Base-by-base conservation (phyloP, 768 basidiomycete species). In the Coprinellus aureogranulatus region DNA sequence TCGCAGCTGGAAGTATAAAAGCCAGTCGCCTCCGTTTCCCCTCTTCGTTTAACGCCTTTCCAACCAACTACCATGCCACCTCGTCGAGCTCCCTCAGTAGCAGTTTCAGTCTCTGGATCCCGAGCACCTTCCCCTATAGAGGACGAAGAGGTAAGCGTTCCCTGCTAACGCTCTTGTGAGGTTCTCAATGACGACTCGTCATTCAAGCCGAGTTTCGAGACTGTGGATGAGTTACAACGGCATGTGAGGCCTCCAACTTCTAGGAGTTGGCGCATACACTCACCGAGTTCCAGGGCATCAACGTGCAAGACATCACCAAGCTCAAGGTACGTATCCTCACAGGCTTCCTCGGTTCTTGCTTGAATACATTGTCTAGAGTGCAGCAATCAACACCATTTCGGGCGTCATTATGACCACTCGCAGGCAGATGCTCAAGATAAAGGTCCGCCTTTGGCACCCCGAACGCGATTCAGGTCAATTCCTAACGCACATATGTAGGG, bases 271-370 rank as follows among this genome's bases (percentile, higher is more conserved):
- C 56, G 42, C 54, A 54, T 46, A 30, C 47, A 26, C 42, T 20
- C 22, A 34, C 45, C 52, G 30, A 61, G 37, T 44, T 58, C 40
- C 52, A 96, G 94, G 94, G 94, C 14, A 95, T 96, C 70, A 96
- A 94, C 62, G 87, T 94, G 26, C 93, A 96, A 77, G 95, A 98
- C 68, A 97, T 98, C 56, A 70, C 89, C 51, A 98, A 98, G 73
- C 84, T 98, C 60, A 97, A 97, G 75, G 91, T 87, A 47, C 63
- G 70, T 14, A 6, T 34, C 34, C 65, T 22, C 68, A 65, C 52
- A 71, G 40, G 58, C 41, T 28, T 42, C 28, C 34, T 8, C n/a
- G n/a, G n/a, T 25, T 23, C 53, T 23, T 31, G 31, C 8, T 18
- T 28, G 63, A 16, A n/a, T 46, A 64, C 54, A 61, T 25, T 49